phyloP scores from a whole-genome alignment of 345 rosid species.

The Corchorus capsularis region DNA sequence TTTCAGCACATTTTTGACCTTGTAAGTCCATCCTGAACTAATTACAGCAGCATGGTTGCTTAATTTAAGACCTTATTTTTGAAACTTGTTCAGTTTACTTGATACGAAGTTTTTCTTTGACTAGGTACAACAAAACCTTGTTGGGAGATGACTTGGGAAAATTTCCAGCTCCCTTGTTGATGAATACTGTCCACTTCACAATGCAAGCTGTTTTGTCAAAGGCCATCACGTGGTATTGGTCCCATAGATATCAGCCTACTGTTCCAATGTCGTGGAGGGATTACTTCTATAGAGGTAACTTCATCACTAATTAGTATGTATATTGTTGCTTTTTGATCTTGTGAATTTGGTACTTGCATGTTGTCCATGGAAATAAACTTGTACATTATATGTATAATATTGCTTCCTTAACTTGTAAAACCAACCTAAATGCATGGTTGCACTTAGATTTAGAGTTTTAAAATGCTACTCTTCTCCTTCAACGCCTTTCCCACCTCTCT shows the following conservation, averaged over 20 bases:
- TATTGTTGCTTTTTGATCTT: conserved; percentile 12
- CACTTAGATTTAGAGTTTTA: conserved; percentile 3
- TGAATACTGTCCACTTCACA: conserved; percentile 89
- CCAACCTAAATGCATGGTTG: conserved; percentile 2
- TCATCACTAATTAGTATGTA: background rate
- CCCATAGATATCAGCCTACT: conserved; percentile 63
- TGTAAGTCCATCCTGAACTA: conserved; percentile 61
- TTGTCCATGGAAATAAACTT: background rate
- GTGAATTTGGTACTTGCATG: background rate
- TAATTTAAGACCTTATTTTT: background rate
- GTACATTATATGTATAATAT: background rate
- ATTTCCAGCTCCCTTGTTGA: conserved; percentile 96
- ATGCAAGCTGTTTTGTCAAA: conserved; percentile 92
- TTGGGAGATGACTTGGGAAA: conserved; percentile 94
- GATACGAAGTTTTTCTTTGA: conserved; percentile 5
- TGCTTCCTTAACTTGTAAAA: background rate
- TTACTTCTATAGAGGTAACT: conserved; percentile 77
- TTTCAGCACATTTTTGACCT: conserved; percentile 96
- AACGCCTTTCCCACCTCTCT: background rate
- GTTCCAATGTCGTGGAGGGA: conserved; percentile 81
- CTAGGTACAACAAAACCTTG: conserved; percentile 92
- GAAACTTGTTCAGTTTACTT: background rate
- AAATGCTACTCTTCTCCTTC: conserved; percentile 12
- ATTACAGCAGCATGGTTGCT: background rate
- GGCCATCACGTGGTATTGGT: conserved; percentile 83